These are phyloP conservation scores for Ambrosia hybrid DNA, from an alignment of 140 eudicot species.

Conservation along the genomic window DNA sequence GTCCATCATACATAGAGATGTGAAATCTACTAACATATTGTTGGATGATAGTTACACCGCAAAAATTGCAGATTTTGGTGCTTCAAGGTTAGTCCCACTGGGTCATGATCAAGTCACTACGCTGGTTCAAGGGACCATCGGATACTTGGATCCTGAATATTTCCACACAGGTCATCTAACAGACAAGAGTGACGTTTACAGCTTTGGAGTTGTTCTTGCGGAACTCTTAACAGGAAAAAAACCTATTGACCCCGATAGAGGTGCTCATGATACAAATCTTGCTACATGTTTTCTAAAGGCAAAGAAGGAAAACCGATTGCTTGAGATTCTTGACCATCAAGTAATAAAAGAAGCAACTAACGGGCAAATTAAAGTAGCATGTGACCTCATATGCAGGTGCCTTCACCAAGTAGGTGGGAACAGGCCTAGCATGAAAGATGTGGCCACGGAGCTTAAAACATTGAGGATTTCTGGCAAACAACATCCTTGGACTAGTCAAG, in stretches of 20 bases:
- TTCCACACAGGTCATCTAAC: conserved; percentile 26
- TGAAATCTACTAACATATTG: conserved; percentile 5
- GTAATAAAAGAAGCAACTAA: conserved; percentile 18
- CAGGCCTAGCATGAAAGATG: conserved; percentile 29
- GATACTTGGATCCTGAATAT: conserved; percentile 35
- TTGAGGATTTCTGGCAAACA: conserved; percentile 6
- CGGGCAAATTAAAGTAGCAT: conserved; percentile 20
- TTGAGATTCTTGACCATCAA: conserved; percentile 24
- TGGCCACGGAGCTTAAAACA: conserved; percentile 15
- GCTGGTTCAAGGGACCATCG: conserved; percentile 13
- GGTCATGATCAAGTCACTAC: conserved; percentile 11
- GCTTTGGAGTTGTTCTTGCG: conserved; percentile 32
- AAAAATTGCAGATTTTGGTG: conserved; percentile 17
- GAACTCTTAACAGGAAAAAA: conserved; percentile 30
- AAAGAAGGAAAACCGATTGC: conserved; percentile 10
- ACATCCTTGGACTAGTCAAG: not conserved
- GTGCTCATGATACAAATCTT: conserved; percentile 7
- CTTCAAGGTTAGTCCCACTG: not conserved
- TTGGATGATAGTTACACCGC: not conserved
- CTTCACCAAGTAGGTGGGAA: conserved; percentile 15
- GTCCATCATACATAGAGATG: conserved; percentile 5
- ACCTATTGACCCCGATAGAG: conserved; percentile 9
- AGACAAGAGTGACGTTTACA: conserved; percentile 40
- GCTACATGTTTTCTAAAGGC: conserved; percentile 27
- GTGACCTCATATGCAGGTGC: conserved; percentile 23